phyloP scores from a whole-genome alignment of 73 alveolate species.

The Symbiodinium natans region DNA sequence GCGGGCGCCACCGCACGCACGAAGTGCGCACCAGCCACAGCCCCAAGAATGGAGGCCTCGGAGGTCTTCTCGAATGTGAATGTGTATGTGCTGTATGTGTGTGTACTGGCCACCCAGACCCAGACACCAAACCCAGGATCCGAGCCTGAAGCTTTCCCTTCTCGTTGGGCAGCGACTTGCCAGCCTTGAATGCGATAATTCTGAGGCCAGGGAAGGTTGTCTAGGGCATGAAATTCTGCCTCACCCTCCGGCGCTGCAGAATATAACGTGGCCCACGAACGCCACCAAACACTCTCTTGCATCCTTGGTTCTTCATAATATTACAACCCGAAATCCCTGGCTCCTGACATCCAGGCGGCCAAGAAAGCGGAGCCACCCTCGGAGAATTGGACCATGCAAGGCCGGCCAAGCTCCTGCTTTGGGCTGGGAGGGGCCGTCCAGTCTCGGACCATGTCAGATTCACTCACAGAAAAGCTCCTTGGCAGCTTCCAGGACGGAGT shows the following conservation, averaged over 20 bases:
- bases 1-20: conserved; percentile 86
- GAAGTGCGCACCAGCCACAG: conserved; percentile 78
- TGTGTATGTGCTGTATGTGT: too few species aligned
- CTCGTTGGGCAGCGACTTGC: neutral
- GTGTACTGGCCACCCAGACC: too few species aligned
- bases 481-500: conserved; percentile 70
- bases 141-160: neutral
- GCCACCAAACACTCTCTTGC: too few species aligned
- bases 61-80: too few species aligned
- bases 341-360: neutral
- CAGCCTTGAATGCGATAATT: neutral
- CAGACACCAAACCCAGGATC: neutral
- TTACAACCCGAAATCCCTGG: too few species aligned
- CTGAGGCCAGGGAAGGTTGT: neutral
- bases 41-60: conserved; percentile 76
- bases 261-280: too few species aligned
- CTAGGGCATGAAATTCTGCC: too few species aligned
- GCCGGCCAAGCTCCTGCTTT: neutral
- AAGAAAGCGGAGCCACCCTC: neutral
- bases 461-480: too few species aligned
- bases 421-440: neutral
- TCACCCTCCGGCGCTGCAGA: too few species aligned
- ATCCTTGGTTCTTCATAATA: too few species aligned
- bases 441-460: neutral
- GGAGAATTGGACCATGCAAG: neutral